Conservation (phyloP, 208 protist genomes). For the Trypanosoma grayi region DNA sequence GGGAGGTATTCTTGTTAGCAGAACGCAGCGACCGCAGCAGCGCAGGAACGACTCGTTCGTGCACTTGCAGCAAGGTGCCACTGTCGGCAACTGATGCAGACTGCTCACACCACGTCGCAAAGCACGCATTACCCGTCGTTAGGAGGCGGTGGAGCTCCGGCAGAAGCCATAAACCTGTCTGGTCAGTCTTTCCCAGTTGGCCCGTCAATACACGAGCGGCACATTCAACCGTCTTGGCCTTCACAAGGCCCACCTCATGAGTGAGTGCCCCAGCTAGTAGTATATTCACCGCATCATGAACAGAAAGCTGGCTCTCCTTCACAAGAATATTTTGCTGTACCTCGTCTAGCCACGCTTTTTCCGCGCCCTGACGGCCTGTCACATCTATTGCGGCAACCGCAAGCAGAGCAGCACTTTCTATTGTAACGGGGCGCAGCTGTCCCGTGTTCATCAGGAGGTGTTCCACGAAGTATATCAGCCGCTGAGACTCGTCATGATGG, state of each 20-base stretch:
- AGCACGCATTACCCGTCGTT: conserved; percentile 18
- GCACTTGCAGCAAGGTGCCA: conserved; percentile 5
- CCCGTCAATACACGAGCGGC: conserved; percentile 17
- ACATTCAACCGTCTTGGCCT: conserved; percentile 12
- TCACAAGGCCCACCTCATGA: background rate
- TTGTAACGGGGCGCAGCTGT: no score
- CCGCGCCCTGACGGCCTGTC: background rate
- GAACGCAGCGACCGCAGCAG: conserved; percentile 16
- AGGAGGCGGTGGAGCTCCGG: conserved; percentile 32
- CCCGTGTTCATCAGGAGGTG: no score
- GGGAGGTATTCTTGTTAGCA: background rate
- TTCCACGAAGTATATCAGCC: no score
- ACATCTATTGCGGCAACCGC: background rate
- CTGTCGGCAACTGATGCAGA: background rate
- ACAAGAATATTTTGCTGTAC: conserved; percentile 31
- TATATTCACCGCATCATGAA: conserved; percentile 25
- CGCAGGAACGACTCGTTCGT: conserved; percentile 6
- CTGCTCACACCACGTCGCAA: conserved; percentile 14
- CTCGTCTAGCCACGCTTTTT: background rate
- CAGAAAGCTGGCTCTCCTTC: conserved; percentile 22
- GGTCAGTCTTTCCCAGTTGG: conserved; percentile 28
- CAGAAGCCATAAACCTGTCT: conserved; percentile 27
- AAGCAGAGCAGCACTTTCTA: background rate
- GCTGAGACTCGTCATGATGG: no score
- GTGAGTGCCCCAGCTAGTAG: conserved; percentile 17